Base-by-base conservation (phyloP, 306 rosid genomes). In the Datisca glomerata region DNA sequence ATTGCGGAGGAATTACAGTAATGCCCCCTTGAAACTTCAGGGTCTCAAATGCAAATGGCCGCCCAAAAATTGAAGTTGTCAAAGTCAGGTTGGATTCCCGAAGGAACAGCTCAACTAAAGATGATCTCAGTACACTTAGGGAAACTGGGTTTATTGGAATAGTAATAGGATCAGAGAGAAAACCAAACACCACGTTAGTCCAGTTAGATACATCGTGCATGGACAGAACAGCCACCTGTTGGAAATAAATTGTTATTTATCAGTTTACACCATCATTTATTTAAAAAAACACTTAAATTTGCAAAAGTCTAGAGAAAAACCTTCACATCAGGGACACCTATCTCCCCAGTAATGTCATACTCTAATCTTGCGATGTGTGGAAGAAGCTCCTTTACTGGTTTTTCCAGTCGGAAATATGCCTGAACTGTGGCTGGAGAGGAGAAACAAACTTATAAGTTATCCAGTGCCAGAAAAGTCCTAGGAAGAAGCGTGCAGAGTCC, bases 161-260 rank as follows among this genome's bases (percentile, higher is more conserved):
- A 47, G 61, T 65, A 49, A 68, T 48, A n/a, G 91, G 85, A 58
- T 69, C 76, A 13, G 93, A 69, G 56, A 83, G 83, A 74, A 75
- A 66, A 35, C 95, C 97, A 31, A 89, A 74, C 45, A 70, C 82
- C 57, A 83, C 91, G 5, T 56, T 65, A 21, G 86, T 80, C 60
- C 56, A 56, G 68, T 77, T 64, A 59, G 81, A 70, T 52, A 52
- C 31, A 58, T 59, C 74, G 44, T 80, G 86, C 81, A 83, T 70
- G 40, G 95, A 89, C 57, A 83, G 61, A 49, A 83, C 18, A 54
- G 73, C 80, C 46, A 89, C 91, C 97, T 89, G 84, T 53, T 44
- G 43, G 60, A 48, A 35, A 24, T 3, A 27, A 24, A 42, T n/a
- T 9, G 33, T 57, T 32, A 53, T 38, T 17, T 36, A 60, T 39